Evolutionary conservation across 2,329 filamentous ascomycete genomes (phyloP), one percentile per base, ranked within the genome.

Genomic region (Talaromyces piceae): DNA sequence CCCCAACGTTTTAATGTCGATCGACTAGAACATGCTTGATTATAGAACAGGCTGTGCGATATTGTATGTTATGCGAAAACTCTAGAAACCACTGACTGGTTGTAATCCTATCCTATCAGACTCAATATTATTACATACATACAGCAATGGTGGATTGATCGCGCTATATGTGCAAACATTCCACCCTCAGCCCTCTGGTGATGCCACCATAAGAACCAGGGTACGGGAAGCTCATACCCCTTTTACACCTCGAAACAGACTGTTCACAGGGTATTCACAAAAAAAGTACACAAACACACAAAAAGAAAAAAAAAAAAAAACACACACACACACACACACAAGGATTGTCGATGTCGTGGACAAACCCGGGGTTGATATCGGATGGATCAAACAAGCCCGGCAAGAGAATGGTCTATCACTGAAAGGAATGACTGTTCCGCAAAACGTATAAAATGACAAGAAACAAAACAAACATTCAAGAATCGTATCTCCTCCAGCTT

Each of bases 321-420:
- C 41, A 26, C 49, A 28, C 26, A 47, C 33, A 41, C n/a, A n/a
- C n/a, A n/a, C n/a, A n/a, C n/a, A 49, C 51, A 47, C 49, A 53
- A 53, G 51, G 51, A 53, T 27, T 39, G 51, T 53, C 51, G 46
- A 49, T n/a, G 47, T 49, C n/a, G 31, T 31, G 27, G 18, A 45
- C 45, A 26, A 43, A 43, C 43, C n/a, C 45, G 18, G 27, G 12
- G 27, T 25, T 41, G 30, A 41, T 31, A 41, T 43, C 39, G 39
- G 7, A 25, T 43, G 11, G 23, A 25, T 43, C 20, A 22, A 43
- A 13, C 13, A 11, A 43, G 39, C n/a, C 18, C 25, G 12, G 25
- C 33, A 30, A 33, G 33, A 49, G 49, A 53, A n/a, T 43, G 41
- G 47, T 53, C 51, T 53, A 49, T 53, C 41, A 44, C 41, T 22